phyloP scores from a whole-genome alignment of 176 grass and related monocot genomes.

The Chrysopogon serrulatus region DNA sequence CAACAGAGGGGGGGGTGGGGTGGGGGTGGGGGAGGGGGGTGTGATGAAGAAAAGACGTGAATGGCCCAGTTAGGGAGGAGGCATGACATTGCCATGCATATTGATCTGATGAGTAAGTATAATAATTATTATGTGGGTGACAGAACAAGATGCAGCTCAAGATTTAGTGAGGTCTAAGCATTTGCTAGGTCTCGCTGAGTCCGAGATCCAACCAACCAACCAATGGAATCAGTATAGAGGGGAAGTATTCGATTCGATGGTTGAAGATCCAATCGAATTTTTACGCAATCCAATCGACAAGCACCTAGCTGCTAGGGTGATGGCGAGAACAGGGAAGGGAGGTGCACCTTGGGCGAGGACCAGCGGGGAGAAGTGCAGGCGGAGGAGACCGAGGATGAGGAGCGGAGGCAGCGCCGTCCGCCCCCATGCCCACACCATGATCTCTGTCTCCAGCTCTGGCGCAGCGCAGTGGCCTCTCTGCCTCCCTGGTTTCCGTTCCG shows the following conservation, averaged over 20 bases:
- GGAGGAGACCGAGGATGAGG: conserved; percentile 23
- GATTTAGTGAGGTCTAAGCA: background rate
- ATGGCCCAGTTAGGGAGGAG: background rate
- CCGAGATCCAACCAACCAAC: background rate
- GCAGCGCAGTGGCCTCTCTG: too few relatives aligned
- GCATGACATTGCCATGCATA: background rate
- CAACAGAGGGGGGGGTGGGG: too few relatives aligned
- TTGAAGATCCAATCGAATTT: background rate
- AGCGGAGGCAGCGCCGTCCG: conserved; percentile 23
- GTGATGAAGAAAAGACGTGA: background rate
- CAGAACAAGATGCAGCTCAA: background rate
- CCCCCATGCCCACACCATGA: conserved; percentile 22
- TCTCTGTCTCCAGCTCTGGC: background rate
- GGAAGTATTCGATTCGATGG: background rate
- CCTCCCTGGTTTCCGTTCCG: background rate
- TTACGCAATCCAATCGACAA: background rate
- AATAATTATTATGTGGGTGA: background rate
- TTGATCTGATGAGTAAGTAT: background rate
- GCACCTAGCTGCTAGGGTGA: background rate
- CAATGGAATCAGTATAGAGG: background rate
- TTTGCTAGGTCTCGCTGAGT: background rate
- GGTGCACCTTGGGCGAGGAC: conserved; percentile 23
- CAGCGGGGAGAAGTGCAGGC: conserved; percentile 3
- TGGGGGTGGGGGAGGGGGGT: too few relatives aligned
- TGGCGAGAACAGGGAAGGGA: background rate